Evolutionary conservation across 495 filamentous ascomycete species (phyloP).

Genomic region (Xylaria sp.): DNA sequence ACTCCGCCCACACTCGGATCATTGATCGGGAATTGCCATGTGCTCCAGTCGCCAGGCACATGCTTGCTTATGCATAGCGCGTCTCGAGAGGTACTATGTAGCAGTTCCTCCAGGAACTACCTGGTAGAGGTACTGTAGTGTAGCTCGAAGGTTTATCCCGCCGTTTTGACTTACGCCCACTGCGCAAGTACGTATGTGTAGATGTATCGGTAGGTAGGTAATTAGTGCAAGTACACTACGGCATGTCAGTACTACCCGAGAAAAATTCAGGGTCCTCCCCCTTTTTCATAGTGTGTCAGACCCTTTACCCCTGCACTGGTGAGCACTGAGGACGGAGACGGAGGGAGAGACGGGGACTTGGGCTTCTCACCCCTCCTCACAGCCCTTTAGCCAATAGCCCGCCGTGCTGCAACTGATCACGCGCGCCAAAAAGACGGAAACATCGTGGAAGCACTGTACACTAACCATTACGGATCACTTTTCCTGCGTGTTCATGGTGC

Average conservation of each 20-base stretch:
- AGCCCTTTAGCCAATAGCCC: constrained; percentile 15
- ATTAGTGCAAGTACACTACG: background rate
- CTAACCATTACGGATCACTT: background rate
- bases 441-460: constrained; percentile 12
- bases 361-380: background rate
- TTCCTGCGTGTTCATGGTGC: constrained; percentile 2
- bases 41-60: constrained; percentile 5
- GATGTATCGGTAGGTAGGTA: background rate
- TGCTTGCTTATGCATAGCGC: constrained; percentile 20
- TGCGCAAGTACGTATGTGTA: no score
- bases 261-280: constrained; percentile 25
- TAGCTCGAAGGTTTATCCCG: background rate
- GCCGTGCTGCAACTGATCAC: constrained; percentile 21
- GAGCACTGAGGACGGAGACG: background rate
- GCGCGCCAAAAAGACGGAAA: constrained; percentile 20
- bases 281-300: constrained; percentile 21
- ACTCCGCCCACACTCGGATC: background rate
- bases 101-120: constrained; percentile 17
- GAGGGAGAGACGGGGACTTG: background rate
- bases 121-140: no score
- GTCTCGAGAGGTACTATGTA: background rate
- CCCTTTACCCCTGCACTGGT: constrained; percentile 13
- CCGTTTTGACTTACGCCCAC: constrained; percentile 6
- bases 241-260: constrained; percentile 1
- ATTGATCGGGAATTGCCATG: constrained; percentile 20